Conservation (phyloP, 169 alveolate species). For the Neospora caninum region DNA sequence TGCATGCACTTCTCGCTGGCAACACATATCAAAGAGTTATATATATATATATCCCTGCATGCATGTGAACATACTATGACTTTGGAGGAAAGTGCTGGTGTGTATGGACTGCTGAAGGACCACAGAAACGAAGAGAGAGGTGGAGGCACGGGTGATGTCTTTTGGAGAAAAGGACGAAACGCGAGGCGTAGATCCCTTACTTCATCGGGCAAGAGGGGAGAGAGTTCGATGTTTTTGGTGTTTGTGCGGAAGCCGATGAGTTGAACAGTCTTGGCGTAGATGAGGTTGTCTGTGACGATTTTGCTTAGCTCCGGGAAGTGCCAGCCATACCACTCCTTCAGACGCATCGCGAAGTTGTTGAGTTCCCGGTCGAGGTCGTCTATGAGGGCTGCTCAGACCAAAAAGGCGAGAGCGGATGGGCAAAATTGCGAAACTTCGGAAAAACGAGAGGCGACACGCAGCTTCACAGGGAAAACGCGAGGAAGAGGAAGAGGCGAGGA, state of each 20-base stretch:
- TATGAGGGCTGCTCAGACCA: conserved; percentile 77
- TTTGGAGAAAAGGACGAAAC: too few species aligned
- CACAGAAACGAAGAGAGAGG: neutral
- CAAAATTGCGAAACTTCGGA: too few species aligned
- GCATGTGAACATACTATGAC: neutral
- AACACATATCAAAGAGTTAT: too few species aligned
- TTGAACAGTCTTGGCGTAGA: conserved; percentile 86
- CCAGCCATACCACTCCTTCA: conserved; percentile 96
- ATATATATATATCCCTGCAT: too few species aligned
- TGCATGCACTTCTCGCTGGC: too few species aligned
- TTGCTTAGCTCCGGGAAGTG: conserved; percentile 99
- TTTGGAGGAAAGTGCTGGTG: too few species aligned
- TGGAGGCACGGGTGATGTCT: neutral
- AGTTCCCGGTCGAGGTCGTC: conserved; percentile 93
- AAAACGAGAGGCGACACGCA: too few species aligned
- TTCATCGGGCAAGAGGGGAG: conserved; percentile 42
- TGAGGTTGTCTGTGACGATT: conserved; percentile 94
- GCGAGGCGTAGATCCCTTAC: neutral
- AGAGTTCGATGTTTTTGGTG: conserved; percentile 43
- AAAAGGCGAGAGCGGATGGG: neutral
- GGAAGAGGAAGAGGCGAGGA: too few species aligned
- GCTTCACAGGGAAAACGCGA: too few species aligned
- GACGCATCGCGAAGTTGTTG: conserved; percentile 95
- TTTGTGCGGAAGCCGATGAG: conserved; percentile 61
- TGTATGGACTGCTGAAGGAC: too few species aligned